Base-by-base conservation (phyloP, 78 protist genomes). In the Speleostelium caveatum region DNA sequence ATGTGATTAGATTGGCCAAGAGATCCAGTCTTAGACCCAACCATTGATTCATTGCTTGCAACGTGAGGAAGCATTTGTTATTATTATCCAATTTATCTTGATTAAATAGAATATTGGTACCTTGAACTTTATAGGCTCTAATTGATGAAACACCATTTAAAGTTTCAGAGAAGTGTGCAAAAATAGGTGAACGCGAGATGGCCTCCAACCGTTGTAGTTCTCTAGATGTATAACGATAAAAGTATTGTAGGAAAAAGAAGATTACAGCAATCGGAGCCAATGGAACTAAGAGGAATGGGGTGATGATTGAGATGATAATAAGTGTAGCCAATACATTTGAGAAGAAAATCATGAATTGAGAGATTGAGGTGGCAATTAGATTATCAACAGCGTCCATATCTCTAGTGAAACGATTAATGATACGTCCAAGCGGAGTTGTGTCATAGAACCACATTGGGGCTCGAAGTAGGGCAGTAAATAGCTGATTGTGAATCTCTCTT, bases 341-440 rank as follows among this genome's bases (percentile, higher is more conserved):
- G 32, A 67, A 68, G 62, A 69, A 63, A 49, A 61, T 56, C 7
- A 87, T 41, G 26, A 60, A 87, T 22, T 58, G 77, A 4, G 62
- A 33, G 1, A 90, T 8, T 2, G 75, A 58, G 1, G 19, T 24
- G 1, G 83, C 69, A 0, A 93, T 16, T 0, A 21, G 0, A 32
- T 21, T 53, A 59, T 96, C 97, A 14, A 96, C 19, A 17, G n/a
- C 49, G 61, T 58, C 58, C 2, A 73, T 1, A 69, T 96, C 97
- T 66, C 89, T 94, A 16, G 94, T 56, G 96, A 99, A 98, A 32
- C 99, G 94, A 94, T 97, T 97, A 42, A 97, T 59, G 22, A 99
- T 92, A 51, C 99, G 94, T 2, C 99, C 99, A 21, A 68, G 51
- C 33, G 56, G 73, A 22, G 66, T 76, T 30, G 26, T 42, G 0